These are phyloP conservation scores for Candida mesenterica DNA, from an alignment of 1,139 yeast genomes.

Conservation along the genomic window DNA sequence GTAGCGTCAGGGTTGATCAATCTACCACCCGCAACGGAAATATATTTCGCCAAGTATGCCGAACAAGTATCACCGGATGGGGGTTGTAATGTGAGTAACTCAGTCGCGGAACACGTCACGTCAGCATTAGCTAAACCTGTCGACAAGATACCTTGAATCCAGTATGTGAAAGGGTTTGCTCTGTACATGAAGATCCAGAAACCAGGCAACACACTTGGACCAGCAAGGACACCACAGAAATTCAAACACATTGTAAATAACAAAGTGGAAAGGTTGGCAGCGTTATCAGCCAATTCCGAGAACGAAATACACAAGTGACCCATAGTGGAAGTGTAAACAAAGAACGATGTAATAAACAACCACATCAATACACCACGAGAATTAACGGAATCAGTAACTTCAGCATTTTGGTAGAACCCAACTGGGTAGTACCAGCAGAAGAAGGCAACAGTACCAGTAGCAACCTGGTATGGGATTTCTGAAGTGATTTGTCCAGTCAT, in stretches of 20 bases:
- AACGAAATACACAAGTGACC: slow-evolving; percentile 67
- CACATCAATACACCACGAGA: slow-evolving; percentile 67
- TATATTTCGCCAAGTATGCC: slow-evolving; percentile 47
- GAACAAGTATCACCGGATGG: slow-evolving; percentile 53
- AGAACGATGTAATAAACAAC: slow-evolving; percentile 55
- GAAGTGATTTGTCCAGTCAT: slow-evolving; percentile 35
- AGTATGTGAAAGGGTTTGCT: slow-evolving; percentile 66
- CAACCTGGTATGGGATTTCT: slow-evolving; percentile 36
- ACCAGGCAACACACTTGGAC: slow-evolving; percentile 50
- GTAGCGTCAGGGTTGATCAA: slow-evolving; percentile 43
- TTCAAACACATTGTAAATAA: slow-evolving; percentile 66
- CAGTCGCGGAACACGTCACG: slow-evolving; percentile 48
- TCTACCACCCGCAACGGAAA: slow-evolving; percentile 49
- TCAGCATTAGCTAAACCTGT: slow-evolving; percentile 52
- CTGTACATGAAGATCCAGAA: slow-evolving; percentile 61
- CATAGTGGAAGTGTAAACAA: slow-evolving; percentile 58
- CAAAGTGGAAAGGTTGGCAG: slow-evolving; percentile 65
- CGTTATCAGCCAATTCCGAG: slow-evolving; percentile 65
- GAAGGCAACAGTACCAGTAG: slow-evolving; percentile 34
- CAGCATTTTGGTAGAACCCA: slow-evolving; percentile 37
- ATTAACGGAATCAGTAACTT: slow-evolving; percentile 26
- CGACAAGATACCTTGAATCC: slow-evolving; percentile 51
- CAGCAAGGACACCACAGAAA: slow-evolving; percentile 81
- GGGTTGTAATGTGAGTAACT: slow-evolving; percentile 47
- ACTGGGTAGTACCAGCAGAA: slow-evolving; percentile 45